Conservation (phyloP, 163 green algal species). For the Smithsoniella earleae region DNA sequence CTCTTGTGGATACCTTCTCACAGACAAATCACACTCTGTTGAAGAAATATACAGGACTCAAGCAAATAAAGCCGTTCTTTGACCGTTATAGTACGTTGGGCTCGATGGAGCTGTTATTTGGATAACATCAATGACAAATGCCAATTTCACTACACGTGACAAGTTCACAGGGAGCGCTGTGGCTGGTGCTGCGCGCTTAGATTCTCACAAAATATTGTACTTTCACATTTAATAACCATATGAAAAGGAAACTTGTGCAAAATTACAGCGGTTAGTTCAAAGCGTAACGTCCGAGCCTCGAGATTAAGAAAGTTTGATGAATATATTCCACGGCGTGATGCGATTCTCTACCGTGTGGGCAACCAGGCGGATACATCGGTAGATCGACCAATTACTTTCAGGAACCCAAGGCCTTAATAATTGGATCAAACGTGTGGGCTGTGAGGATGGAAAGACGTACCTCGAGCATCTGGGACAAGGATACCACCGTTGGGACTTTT, state of each 20-base stretch:
- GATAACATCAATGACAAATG: not conserved
- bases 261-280: not conserved
- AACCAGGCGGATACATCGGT: not conserved
- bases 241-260: not conserved
- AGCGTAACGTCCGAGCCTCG: not conserved
- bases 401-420: not conserved
- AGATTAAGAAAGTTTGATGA: not conserved
- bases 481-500: constrained; percentile 18
- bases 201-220: not conserved
- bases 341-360: not conserved
- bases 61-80: not conserved
- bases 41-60: not conserved
- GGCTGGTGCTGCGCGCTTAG: no score
- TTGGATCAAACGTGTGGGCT: not conserved
- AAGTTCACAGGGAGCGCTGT: not conserved
- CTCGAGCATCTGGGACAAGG: constrained; percentile 26
- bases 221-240: not conserved
- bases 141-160: not conserved
- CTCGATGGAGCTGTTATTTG: not conserved
- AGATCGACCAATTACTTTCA: not conserved
- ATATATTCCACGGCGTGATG: not conserved
- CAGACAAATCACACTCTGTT: not conserved
- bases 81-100: not conserved
- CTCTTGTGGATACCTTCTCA: not conserved
- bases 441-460: not conserved